Evolutionary conservation across 345 rosid genomes (phyloP).

Genomic region (Raphanus raphanistrum): DNA sequence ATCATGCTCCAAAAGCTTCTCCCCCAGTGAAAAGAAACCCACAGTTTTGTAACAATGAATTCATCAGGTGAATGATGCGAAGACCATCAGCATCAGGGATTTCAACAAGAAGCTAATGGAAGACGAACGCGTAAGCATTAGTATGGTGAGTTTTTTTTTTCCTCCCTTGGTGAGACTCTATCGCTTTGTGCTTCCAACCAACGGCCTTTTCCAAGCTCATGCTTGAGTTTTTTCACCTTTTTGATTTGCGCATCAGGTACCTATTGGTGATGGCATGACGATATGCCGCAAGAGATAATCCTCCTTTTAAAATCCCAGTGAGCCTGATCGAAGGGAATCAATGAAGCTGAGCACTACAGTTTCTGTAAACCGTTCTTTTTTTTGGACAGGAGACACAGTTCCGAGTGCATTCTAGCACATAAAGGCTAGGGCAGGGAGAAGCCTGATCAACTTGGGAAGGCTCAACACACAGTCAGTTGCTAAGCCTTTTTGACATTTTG

Average conservation of each 20-base stretch:
- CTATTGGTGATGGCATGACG: conserved; percentile 89
- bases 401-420: background rate
- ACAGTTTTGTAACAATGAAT: conserved; percentile 4
- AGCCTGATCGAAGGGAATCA: background rate
- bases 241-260: conserved; percentile 54
- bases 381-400: background rate
- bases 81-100: conserved; percentile 68
- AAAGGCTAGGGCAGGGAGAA: background rate
- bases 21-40: background rate
- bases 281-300: conserved; percentile 71
- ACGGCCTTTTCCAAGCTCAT: background rate
- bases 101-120: conserved; percentile 68
- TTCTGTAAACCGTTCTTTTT: background rate
- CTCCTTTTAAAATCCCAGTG: background rate
- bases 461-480: background rate
- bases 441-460: background rate
- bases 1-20: background rate
- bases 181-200: background rate
- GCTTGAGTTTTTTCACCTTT: background rate
- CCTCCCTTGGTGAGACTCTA: background rate
- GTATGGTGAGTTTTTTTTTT: conserved; percentile 56
- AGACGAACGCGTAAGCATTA: conserved; percentile 73
- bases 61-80: conserved; percentile 71
- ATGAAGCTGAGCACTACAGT: background rate
- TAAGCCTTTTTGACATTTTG: background rate